Base-by-base conservation (phyloP, 1,284 basidiomycete genomes). In the Ceratorhiza oryzae-sativae region DNA sequence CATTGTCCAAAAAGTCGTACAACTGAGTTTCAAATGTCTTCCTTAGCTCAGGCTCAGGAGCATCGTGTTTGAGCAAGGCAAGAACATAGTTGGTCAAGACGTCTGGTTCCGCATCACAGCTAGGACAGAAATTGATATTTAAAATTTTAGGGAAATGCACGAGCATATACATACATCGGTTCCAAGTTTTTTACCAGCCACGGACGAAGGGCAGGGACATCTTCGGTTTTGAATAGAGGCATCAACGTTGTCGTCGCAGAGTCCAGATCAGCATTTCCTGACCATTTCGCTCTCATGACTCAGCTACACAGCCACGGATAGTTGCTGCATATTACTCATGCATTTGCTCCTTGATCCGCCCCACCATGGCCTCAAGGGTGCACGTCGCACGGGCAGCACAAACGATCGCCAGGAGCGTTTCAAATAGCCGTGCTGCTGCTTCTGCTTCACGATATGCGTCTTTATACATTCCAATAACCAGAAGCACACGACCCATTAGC, bases 41-140 rank as follows among this genome's bases (percentile, higher is more conserved):
- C 76, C 90, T 86, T 84, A 97, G 89, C 75, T 96, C 91, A n/a
- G 81, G 79, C 78, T 95, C 93, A 3, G 90, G 85, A 10, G 89
- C 89, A 81, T 94, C 93, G 80, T 97, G 94, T 79, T 95, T 95
- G 72, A 98, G 83, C 65, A 98, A 84, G n/a, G 96, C 96, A 60
- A 97, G 87, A 76, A 98, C 91, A 79, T 98, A 98, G 79, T 98
- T 95, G 13, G 94, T 91, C 62, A 98, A 88, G 23, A 96, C 94
- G 39, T 91, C 90, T 27, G 96, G 95, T 80, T 98, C 96, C 67
- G 96, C 96, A 80, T 98, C 96, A 79, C 94, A 97, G 84, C 95
- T 97, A n/a, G 71, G 76, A 75, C 53, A 32, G 53, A 20, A 56
- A 53, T 65, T 63, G 65, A 32, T 71, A 25, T 59, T 39, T 6